phyloP scores from a whole-genome alignment of 352 stramenopile genomes.

The Phytophthora nicotianae region DNA sequence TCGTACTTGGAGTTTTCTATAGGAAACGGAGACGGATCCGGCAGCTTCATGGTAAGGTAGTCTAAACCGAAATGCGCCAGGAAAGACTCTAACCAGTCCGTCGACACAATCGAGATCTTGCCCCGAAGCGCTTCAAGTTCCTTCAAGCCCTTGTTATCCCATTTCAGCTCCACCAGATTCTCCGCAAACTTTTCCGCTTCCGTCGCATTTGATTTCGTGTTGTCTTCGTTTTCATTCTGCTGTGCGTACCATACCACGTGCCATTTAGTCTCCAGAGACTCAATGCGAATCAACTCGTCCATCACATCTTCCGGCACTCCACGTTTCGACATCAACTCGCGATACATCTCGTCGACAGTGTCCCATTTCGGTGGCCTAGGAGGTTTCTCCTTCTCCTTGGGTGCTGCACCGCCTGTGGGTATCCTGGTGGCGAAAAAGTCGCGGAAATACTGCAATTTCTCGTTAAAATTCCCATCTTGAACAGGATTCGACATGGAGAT shows the following conservation, averaged over 20 bases:
- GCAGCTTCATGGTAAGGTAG: constrained; percentile 88
- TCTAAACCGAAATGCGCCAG: constrained; percentile 77
- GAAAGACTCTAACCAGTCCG: constrained; percentile 83
- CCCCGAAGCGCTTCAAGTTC: constrained; percentile 71
- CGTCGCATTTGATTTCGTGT: constrained; percentile 55
- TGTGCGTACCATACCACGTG: constrained; percentile 86
- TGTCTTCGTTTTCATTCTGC: constrained; percentile 79
- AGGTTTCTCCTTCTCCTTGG: constrained; percentile 75
- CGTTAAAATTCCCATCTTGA: constrained; percentile 82
- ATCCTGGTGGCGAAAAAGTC: constrained; percentile 86
- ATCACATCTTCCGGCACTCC: constrained; percentile 84
- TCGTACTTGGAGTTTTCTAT: constrained; percentile 84
- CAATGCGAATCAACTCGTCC: constrained; percentile 85
- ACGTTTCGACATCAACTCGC: constrained; percentile 77
- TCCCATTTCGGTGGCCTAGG: constrained; percentile 60
- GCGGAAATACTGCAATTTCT: constrained; percentile 87
- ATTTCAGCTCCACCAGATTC: constrained; percentile 81
- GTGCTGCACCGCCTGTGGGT: constrained; percentile 65
- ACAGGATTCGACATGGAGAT: constrained; percentile 67
- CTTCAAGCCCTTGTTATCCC: constrained; percentile 81
- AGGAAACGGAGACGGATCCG: constrained; percentile 78
- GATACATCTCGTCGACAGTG: constrained; percentile 89
- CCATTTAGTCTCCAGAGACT: constrained; percentile 87
- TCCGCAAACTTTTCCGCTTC: constrained; percentile 76
- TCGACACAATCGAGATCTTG: constrained; percentile 72